A percentile compares a stretch with the other conserved stretches of the same genome.
Conservation (phyloP, 2,329 filamentous ascomycete species). For the Xylogone sp. region DNA sequence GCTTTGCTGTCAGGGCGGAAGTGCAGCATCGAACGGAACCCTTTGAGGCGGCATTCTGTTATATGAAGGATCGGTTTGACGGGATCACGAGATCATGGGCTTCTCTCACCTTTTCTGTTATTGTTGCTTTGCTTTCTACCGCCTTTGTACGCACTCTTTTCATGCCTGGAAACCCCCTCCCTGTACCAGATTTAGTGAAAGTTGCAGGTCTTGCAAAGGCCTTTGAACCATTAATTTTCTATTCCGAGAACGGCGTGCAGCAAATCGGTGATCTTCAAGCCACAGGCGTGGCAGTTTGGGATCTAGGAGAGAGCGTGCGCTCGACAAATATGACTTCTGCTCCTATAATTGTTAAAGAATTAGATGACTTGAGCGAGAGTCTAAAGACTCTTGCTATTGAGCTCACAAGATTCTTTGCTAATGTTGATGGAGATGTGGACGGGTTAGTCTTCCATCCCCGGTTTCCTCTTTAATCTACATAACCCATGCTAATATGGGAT, state of each 20-base stretch:
- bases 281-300: constrained; percentile 90
- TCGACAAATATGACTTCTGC: constrained; percentile 89
- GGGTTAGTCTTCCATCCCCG: constrained; percentile 44
- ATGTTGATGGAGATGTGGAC: constrained; percentile 90
- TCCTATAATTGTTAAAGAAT: constrained; percentile 76
- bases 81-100: constrained; percentile 65
- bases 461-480: not conserved
- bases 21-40: constrained; percentile 84
- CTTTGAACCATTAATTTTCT: constrained; percentile 92
- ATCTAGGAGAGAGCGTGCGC: constrained; percentile 85
- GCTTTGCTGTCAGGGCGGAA: constrained; percentile 82
- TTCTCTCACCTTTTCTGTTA: constrained; percentile 58
- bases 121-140: constrained; percentile 62
- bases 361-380: constrained; percentile 82
- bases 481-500: constrained; percentile 13
- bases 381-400: constrained; percentile 82
- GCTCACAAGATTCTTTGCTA: constrained; percentile 87
- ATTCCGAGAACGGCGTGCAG: constrained; percentile 81
- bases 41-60: constrained; percentile 68
- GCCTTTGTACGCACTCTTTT: constrained; percentile 63
- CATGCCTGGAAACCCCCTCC: constrained; percentile 60
- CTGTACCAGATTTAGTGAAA: constrained; percentile 83
- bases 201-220: constrained; percentile 85
- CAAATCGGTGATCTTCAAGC: constrained; percentile 88
- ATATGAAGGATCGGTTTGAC: constrained; percentile 56